Percentiles rank a stretch among this genome's conserved stretches.
These are phyloP conservation scores for Artemisia tridentata DNA, from an alignment of 129 eudicot genomes.

Conservation along the genomic window DNA sequence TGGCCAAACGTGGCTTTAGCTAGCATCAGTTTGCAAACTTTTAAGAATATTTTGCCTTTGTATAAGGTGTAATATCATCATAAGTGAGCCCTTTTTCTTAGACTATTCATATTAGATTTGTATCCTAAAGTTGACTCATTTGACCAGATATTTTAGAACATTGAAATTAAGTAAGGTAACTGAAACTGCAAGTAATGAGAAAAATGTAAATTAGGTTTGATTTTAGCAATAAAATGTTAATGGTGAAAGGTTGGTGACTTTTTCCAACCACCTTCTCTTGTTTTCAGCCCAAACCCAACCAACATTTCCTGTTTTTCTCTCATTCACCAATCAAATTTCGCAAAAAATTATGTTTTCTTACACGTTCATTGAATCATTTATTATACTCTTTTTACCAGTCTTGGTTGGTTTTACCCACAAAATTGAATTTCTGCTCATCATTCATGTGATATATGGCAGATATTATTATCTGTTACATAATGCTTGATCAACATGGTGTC, in stretches of 20 bases:
- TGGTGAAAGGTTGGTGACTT: conserved; percentile 49
- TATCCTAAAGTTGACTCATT: conserved; percentile 8
- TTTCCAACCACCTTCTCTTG: conserved; percentile 38
- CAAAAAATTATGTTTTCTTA: conserved; percentile 1
- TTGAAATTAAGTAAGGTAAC: background rate
- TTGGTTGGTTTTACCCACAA: conserved; percentile 29
- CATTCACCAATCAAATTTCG: conserved; percentile 21
- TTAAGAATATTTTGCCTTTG: too few relatives aligned
- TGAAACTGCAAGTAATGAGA: conserved; percentile 6
- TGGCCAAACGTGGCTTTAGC: background rate
- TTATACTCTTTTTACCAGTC: conserved; percentile 21
- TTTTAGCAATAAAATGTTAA: conserved; percentile 21
- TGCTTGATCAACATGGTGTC: conserved; percentile 35
- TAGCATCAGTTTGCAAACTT: too few relatives aligned
- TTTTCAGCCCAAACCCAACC: conserved; percentile 34
- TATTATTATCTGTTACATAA: background rate
- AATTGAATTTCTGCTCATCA: conserved; percentile 7
- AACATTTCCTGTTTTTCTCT: conserved; percentile 7
- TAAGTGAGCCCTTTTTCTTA: background rate
- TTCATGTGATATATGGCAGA: conserved; percentile 19
- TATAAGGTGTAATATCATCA: background rate
- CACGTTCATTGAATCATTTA: conserved; percentile 21
- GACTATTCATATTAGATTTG: background rate
- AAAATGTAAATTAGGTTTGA: conserved; percentile 36
- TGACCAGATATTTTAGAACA: conserved; percentile 3